These are phyloP conservation scores for Cryptosporidium felis DNA, from an alignment of 169 alveolate species.

Conservation along the genomic window DNA sequence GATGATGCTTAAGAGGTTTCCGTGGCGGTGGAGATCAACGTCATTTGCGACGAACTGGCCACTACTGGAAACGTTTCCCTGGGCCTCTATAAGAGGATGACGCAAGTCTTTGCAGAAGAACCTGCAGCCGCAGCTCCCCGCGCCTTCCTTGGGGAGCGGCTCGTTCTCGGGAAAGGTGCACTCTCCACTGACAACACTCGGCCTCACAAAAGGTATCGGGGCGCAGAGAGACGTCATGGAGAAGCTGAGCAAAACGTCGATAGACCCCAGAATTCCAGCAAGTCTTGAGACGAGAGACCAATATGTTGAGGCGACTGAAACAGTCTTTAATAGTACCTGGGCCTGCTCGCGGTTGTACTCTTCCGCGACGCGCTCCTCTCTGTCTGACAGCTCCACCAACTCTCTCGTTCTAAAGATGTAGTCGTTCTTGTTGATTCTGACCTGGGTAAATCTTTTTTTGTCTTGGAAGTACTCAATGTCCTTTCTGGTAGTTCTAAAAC, in stretches of 20 bases:
- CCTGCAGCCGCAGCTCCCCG: slow-evolving; percentile 19
- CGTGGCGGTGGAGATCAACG: slow-evolving; percentile 79
- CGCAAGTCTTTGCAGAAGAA: slow-evolving; percentile 78
- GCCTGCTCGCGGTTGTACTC: slow-evolving; percentile 84
- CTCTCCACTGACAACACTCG: slow-evolving; percentile 78
- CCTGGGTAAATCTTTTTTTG: slow-evolving; percentile 74
- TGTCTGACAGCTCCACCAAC: slow-evolving; percentile 81
- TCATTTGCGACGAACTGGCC: slow-evolving; percentile 88
- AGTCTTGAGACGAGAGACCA: slow-evolving; percentile 92
- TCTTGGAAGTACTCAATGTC: slow-evolving; percentile 75
- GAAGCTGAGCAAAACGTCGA: slow-evolving; percentile 93
- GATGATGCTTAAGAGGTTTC: slow-evolving; percentile 88
- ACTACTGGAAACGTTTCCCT: slow-evolving; percentile 71
- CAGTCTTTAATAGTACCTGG: slow-evolving; percentile 87
- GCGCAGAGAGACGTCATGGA: slow-evolving; percentile 89
- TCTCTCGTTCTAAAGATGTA: slow-evolving; percentile 86
- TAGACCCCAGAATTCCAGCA: slow-evolving; percentile 85
- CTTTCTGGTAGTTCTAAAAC: slow-evolving; percentile 86
- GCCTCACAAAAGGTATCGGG: slow-evolving; percentile 87
- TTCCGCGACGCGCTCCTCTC: slow-evolving; percentile 78
- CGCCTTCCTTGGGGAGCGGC: slow-evolving; percentile 45
- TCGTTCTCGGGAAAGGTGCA: neutral
- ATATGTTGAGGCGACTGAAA: slow-evolving; percentile 93
- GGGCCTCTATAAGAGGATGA: slow-evolving; percentile 86
- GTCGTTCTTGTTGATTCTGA: slow-evolving; percentile 87